Conservation (phyloP, 1,139 yeast genomes). For the Protomyces gravidus region DNA sequence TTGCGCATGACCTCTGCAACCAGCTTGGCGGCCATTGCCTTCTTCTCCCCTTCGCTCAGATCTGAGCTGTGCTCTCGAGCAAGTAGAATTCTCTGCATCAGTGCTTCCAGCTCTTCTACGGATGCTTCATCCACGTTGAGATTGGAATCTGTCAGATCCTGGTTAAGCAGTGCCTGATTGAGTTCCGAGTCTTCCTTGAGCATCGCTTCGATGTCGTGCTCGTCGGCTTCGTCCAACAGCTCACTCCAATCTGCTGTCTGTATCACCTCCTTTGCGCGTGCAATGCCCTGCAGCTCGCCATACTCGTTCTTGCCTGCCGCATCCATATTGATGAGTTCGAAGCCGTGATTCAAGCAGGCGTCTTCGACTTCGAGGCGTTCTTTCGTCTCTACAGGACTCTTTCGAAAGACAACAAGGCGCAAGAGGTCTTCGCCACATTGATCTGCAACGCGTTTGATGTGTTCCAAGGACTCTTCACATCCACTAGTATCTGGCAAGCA, state of each 20-base stretch:
- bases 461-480: slow-evolving; percentile 2
- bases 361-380: neutral
- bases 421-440: slow-evolving; percentile 9
- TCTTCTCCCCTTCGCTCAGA: slow-evolving; percentile 8
- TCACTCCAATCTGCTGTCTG: slow-evolving; percentile 28
- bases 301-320: slow-evolving; percentile 15
- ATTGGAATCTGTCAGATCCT: neutral
- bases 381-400: neutral
- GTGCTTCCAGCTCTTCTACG: slow-evolving; percentile 11
- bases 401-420: neutral
- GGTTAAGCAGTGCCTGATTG: slow-evolving; percentile 4
- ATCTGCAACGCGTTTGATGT: slow-evolving; percentile 19
- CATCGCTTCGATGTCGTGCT: slow-evolving; percentile 8
- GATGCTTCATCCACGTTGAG: slow-evolving; percentile 5
- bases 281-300: slow-evolving; percentile 27
- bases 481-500: slow-evolving; percentile 3
- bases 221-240: slow-evolving; percentile 3
- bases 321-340: slow-evolving; percentile 26
- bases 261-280: slow-evolving; percentile 23
- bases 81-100: slow-evolving; percentile 21
- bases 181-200: slow-evolving; percentile 9
- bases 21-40: slow-evolving; percentile 13
- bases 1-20: slow-evolving; percentile 9
- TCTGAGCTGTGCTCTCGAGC: slow-evolving; percentile 23
- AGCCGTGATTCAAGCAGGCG: slow-evolving; percentile 26